Base-by-base conservation (phyloP, 352 stramenopile genomes). In the Saprolegnia diclina region DNA sequence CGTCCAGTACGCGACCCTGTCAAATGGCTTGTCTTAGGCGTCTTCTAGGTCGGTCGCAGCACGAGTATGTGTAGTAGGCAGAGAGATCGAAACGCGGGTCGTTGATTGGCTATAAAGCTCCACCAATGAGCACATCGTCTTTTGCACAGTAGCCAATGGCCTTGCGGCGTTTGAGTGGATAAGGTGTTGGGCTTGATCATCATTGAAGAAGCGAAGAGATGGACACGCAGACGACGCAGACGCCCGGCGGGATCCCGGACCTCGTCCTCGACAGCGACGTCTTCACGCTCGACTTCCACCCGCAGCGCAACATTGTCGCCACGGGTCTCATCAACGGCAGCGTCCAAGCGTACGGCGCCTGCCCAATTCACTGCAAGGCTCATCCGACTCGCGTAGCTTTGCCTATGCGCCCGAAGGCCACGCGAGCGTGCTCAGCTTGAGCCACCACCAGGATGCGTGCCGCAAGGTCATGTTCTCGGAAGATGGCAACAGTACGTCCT, bases 211-310 rank as follows among this genome's bases (percentile, higher is more conserved):
- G 37, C 3, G 56, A 48, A 21, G 18, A 24, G 22, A 55, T 55
- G 57, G 57, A 66, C 48, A 40, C 38, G 42, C 42, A 48, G 42
- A 3, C 4, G 35, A 59, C 45, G 14, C 48, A 56, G 18, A 44
- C 44, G 52, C 14, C 22, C 19, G 59, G 59, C 21, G 63, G 63
- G 19, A 69, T 69, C 63, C 63, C 63, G 52, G 84, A 94, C 40
- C 90, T 95, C 61, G 76, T 77, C 65, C 89, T 85, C 73, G 71
- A 76, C 56, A 83, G 78, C 59, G 81, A 94, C 35, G 85, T 94
- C 29, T 93, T 94, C 62, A 83, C 92, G 76, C 85, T 94, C 56
- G 84, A 90, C 75, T 95, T 95, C 74, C 87, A 95, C 63, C 87
- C 87, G 40, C 65, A 76, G 38, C 64, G 77, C 21, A 73, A 91